Evolutionary conservation across 805 yeast species (phyloP).

Genomic region (Saccharomycopsis fermentans): DNA sequence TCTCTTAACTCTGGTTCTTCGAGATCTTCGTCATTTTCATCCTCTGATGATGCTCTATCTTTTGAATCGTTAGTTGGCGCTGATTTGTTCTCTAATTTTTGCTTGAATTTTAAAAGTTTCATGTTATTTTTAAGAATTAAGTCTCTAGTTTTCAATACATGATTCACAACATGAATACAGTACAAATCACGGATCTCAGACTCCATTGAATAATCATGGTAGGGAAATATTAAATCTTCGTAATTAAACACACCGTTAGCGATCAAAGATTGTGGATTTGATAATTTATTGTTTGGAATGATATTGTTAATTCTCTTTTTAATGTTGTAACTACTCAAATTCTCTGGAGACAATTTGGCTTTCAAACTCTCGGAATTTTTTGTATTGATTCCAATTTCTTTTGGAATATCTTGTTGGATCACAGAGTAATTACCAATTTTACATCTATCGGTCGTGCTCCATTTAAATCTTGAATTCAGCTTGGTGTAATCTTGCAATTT

Average conservation of each 20-base stretch:
- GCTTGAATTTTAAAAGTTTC: constrained; percentile 37
- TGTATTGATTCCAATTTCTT: constrained; percentile 4
- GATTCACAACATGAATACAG: constrained; percentile 67
- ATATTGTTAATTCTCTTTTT: constrained; percentile 34
- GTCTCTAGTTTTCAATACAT: constrained; percentile 79
- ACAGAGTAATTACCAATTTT: constrained; percentile 24
- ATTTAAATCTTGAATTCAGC: constrained; percentile 22
- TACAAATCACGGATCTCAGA: constrained; percentile 51
- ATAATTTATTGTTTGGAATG: constrained; percentile 24
- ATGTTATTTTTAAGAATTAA: constrained; percentile 68
- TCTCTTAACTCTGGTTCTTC: constrained; percentile 60
- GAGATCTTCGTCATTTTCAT: constrained; percentile 35
- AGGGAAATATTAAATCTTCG: constrained; percentile 58
- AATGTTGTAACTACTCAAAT: constrained; percentile 27
- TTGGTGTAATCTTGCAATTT: constrained; percentile 7
- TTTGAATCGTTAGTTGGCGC: neutral
- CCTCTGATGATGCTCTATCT: neutral
- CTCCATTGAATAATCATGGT: constrained; percentile 39
- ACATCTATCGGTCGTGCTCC: constrained; percentile 25
- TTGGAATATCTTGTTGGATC: constrained; percentile 29
- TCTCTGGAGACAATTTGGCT: constrained; percentile 2
- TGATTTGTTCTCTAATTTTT: constrained; percentile 21
- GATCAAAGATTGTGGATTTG: constrained; percentile 39
- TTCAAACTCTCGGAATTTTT: neutral
- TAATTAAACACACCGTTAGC: constrained; percentile 63